These are phyloP conservation scores for Candida xiaguanensis DNA, from an alignment of 805 yeast genomes.

Conservation along the genomic window DNA sequence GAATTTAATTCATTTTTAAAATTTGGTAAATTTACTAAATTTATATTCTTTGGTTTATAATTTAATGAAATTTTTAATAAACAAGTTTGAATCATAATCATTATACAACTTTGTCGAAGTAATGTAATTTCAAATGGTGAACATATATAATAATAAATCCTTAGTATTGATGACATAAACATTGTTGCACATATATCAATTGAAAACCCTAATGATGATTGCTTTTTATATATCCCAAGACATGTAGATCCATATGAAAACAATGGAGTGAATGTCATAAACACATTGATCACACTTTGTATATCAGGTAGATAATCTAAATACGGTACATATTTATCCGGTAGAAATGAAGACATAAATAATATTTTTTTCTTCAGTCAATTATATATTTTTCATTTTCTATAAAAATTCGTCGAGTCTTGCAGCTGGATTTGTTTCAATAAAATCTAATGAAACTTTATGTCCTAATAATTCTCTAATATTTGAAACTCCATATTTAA, in stretches of 20 bases:
- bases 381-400: not conserved
- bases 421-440: constrained; percentile 96
- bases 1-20: constrained; percentile 26
- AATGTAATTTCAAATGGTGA: constrained; percentile 80
- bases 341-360: constrained; percentile 6
- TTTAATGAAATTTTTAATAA: constrained; percentile 60
- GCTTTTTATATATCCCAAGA: constrained; percentile 56
- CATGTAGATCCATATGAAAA: constrained; percentile 86
- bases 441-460: constrained; percentile 90
- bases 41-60: constrained; percentile 43
- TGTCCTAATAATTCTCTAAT: constrained; percentile 97
- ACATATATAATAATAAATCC: constrained; percentile 74
- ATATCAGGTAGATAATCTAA: constrained; percentile 12
- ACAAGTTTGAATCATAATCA: constrained; percentile 74
- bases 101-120: constrained; percentile 74
- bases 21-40: constrained; percentile 26
- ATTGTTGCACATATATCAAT: constrained; percentile 92
- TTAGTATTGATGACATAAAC: constrained; percentile 69
- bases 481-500: constrained; percentile 91
- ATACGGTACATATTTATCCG: constrained; percentile 10
- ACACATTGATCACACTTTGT: constrained; percentile 55
- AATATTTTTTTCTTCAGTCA: not conserved
- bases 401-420: constrained; percentile 63
- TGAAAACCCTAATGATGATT: constrained; percentile 77
- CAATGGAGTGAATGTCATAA: constrained; percentile 78